phyloP scores from a whole-genome alignment of 495 filamentous ascomycete genomes.

The Daldinia decipiens region DNA sequence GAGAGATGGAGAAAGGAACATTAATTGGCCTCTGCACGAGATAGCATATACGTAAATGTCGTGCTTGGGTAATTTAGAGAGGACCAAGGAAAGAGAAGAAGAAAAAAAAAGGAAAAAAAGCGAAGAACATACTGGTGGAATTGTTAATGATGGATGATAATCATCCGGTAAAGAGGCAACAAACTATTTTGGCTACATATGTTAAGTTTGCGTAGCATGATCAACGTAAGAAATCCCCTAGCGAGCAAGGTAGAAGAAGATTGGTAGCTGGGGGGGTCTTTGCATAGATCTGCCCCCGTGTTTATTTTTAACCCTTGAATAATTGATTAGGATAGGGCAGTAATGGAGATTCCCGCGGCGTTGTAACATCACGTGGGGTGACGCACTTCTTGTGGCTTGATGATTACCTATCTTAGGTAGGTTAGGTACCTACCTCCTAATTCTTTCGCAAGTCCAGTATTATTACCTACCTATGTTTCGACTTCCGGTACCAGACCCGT shows the following conservation, averaged over 20 bases:
- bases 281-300: slow-evolving; percentile 40
- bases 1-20: not conserved
- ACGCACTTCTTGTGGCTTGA: slow-evolving; percentile 42
- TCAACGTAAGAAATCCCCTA: slow-evolving; percentile 39
- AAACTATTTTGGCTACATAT: slow-evolving; percentile 21
- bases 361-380: slow-evolving; percentile 38
- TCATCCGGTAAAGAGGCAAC: slow-evolving; percentile 5
- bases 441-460: not conserved
- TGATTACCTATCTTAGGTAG: slow-evolving; percentile 8
- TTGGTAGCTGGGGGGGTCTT: slow-evolving; percentile 36
- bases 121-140: slow-evolving; percentile 7
- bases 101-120: not conserved
- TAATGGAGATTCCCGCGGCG: slow-evolving; percentile 41
- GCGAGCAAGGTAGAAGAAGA: slow-evolving; percentile 36
- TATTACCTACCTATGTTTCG: not conserved
- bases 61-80: not conserved
- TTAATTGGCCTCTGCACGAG: not conserved
- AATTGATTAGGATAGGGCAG: slow-evolving; percentile 23
- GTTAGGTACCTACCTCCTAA: not conserved
- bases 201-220: slow-evolving; percentile 37
- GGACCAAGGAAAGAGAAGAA: too few species aligned
- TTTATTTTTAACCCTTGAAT: slow-evolving; percentile 41
- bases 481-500: not conserved
- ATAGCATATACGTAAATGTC: not conserved
- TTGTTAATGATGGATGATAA: not conserved